Evolutionary conservation across 1,139 yeast species (phyloP).

Genomic region (Hemisphaericaspora xylofermentans): DNA sequence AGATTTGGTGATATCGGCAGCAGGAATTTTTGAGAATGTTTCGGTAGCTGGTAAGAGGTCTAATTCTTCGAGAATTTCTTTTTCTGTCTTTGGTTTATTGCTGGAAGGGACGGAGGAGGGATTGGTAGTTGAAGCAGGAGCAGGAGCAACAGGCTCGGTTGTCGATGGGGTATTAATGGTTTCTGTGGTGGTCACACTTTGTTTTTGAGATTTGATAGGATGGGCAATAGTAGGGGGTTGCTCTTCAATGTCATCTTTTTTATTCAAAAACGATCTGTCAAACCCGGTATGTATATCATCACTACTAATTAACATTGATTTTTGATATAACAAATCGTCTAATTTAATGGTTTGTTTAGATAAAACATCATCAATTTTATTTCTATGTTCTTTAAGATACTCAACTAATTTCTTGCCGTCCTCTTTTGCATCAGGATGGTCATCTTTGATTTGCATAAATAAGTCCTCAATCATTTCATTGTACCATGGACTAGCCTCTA

Average conservation of each 20-base stretch:
- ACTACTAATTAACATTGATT: slow-evolving; percentile 73
- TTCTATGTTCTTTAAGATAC: slow-evolving; percentile 58
- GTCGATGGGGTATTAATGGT: slow-evolving; percentile 25
- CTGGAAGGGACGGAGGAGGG: no score
- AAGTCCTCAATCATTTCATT: slow-evolving; percentile 93
- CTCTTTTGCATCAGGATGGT: slow-evolving; percentile 50
- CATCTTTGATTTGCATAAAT: slow-evolving; percentile 66
- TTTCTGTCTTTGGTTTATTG: slow-evolving; percentile 19
- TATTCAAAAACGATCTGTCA: slow-evolving; percentile 79
- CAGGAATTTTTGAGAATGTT: slow-evolving; percentile 59
- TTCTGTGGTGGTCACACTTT: slow-evolving; percentile 27
- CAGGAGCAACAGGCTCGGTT: slow-evolving; percentile 1
- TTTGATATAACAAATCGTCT: slow-evolving; percentile 67
- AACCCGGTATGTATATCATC: slow-evolving; percentile 95
- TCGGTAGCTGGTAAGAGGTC: slow-evolving; percentile 56
- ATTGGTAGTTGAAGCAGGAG: slow-evolving; percentile 5
- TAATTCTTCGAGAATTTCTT: slow-evolving; percentile 35
- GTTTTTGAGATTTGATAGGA: slow-evolving; percentile 7
- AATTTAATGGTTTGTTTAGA: slow-evolving; percentile 60
- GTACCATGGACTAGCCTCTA: slow-evolving; percentile 73
- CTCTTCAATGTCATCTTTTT: slow-evolving; percentile 32
- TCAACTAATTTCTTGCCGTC: slow-evolving; percentile 41
- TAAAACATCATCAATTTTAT: slow-evolving; percentile 65
- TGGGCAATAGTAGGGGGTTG: slow-evolving; percentile 11
- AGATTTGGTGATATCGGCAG: slow-evolving; percentile 46